Base-by-base conservation (phyloP, 2,329 filamentous ascomycete species). In the Dactylellina haptotyla region DNA sequence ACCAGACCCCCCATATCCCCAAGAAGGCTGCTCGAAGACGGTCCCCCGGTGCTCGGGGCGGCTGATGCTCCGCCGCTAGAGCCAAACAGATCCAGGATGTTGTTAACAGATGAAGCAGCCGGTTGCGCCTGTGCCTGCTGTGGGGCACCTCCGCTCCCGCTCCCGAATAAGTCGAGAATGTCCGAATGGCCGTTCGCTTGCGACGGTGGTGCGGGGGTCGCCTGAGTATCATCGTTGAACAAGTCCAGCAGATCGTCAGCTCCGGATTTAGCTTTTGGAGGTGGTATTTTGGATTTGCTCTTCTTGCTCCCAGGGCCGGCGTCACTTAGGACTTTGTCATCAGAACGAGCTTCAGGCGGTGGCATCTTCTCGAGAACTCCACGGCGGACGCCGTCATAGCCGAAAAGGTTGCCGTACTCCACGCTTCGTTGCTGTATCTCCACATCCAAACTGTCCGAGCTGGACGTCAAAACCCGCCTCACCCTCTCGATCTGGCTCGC, bases 301-400 rank as follows among this genome's bases (percentile, higher is more conserved):
- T 89, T 87, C 80, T 88, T 89, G 71, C 81, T 81, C 30, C 80
- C 74, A 4, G 81, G 79, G 1, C 87, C 84, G 0, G 92, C 89
- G 78, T 94, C 90, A 45, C 93, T 93, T 16, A 99, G 84, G 2
- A 97, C 93, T 72, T 94, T 87, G 62, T 95, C 94, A 80, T 96
- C 92, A 80, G 99, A 95, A 76, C 94, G 92, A 79, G 99, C 98
- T 81, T 98, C 94, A 6, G 95, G 95, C 1, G 95, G 88, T 5
- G 95, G 95, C 96, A 99, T 99, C 81, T 95, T 96, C 82, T 99
- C 95, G 9, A 99, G 84, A 1, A 99, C 95, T 67, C 95, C 95
- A 71, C 87, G 87, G 62, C 94, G 89, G 65, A 99, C 91, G 72
- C 92, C 85, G 77, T 99, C 93, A 78, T 92, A 92, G 0, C 87